A percentile compares a stretch with the other conserved stretches of the same genome.
Conservation (phyloP, 192 early-diverging fungal genomes). For the Kickxella alabastrina region DNA sequence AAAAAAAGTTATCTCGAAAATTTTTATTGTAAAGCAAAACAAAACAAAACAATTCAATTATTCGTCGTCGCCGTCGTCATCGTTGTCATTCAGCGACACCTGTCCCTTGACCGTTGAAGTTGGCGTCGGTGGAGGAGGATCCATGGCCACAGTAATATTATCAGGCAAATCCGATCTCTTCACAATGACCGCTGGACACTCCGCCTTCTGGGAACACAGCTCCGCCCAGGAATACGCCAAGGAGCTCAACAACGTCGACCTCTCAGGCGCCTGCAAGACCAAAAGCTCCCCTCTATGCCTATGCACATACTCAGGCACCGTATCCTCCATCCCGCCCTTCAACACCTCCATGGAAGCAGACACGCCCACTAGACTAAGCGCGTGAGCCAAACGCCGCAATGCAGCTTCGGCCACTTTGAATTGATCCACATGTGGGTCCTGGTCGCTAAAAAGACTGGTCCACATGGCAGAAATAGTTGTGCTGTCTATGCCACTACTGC, state of each 20-base stretch:
- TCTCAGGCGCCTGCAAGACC: conserved; percentile 22
- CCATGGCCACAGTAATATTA: conserved; percentile 29
- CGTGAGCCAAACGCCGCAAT: conserved; percentile 9
- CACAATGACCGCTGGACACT: conserved; percentile 32
- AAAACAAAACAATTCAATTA: neutral
- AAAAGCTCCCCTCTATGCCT: conserved; percentile 27
- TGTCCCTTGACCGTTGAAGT: conserved; percentile 1
- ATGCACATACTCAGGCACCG: conserved; percentile 20
- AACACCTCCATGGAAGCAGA: conserved; percentile 20
- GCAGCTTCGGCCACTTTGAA: conserved; percentile 8
- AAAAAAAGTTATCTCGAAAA: neutral
- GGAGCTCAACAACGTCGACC: conserved; percentile 1
- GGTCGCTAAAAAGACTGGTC: conserved; percentile 20
- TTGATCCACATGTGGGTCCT: conserved; percentile 11
- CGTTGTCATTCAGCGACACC: too few relatives aligned
- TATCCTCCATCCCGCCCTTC: conserved; percentile 5
- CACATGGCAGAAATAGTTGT: conserved; percentile 15
- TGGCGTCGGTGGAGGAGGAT: conserved; percentile 17
- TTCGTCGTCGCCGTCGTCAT: too few relatives aligned
- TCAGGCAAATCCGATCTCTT: conserved; percentile 29
- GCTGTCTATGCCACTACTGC: conserved; percentile 2
- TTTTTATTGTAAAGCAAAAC: neutral
- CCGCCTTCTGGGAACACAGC: conserved; percentile 10
- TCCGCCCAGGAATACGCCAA: conserved; percentile 39
- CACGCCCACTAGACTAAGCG: conserved; percentile 12